phyloP scores from a whole-genome alignment of 2,329 filamentous ascomycete genomes.

The Epichloe sp. region DNA sequence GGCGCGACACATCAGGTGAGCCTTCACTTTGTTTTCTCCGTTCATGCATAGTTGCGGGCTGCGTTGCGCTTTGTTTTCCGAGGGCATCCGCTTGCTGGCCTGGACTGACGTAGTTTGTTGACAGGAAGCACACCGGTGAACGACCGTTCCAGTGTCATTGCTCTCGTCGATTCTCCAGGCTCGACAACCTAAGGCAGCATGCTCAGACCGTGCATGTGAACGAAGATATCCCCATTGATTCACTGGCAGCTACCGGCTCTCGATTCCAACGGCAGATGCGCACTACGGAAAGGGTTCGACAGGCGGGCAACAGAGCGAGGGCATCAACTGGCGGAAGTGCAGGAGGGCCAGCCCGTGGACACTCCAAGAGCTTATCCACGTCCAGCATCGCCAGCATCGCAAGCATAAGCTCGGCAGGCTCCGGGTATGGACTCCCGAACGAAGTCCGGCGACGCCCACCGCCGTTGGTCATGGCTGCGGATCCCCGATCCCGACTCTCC shows the following conservation, averaged over 20 bases:
- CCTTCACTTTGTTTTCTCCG: background rate
- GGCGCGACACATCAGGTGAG: constrained; percentile 79
- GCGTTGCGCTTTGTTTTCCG: too few relatives aligned
- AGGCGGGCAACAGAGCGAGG: constrained; percentile 57
- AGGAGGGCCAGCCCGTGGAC: constrained; percentile 58
- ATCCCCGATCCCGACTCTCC: constrained; percentile 52
- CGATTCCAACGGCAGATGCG: constrained; percentile 86
- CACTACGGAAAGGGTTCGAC: constrained; percentile 63
- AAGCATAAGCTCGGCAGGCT: constrained; percentile 57
- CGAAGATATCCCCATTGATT: constrained; percentile 90
- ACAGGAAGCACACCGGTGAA: constrained; percentile 91
- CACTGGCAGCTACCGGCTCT: constrained; percentile 81
- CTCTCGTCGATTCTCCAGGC: constrained; percentile 76
- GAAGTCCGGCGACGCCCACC: constrained; percentile 63
- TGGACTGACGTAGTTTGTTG: background rate
- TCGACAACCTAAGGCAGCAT: constrained; percentile 93
- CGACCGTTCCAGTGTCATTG: constrained; percentile 95
- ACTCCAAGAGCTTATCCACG: constrained; percentile 73
- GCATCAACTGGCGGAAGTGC: constrained; percentile 66
- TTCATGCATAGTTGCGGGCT: background rate
- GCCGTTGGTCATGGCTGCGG: constrained; percentile 69
- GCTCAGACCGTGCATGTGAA: constrained; percentile 96
- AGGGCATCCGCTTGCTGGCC: background rate
- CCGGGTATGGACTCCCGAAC: constrained; percentile 51
- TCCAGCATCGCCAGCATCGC: constrained; percentile 73